Evolutionary conservation across 352 stramenopile genomes (phyloP).

Genomic region (Sclerospora graminicola): DNA sequence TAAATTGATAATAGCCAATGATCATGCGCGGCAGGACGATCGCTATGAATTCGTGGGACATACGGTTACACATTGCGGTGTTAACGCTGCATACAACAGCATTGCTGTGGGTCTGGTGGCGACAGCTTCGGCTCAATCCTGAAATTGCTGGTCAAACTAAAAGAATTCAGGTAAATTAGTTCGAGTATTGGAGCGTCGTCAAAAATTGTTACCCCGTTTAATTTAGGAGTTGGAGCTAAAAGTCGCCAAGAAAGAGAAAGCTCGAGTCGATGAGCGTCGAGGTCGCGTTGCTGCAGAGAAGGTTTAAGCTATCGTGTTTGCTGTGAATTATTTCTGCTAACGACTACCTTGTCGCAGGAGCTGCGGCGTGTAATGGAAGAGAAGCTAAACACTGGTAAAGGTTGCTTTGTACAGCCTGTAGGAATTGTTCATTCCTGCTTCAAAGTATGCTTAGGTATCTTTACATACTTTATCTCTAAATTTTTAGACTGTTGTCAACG

Average conservation of each 20-base stretch:
- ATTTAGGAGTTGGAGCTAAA: conserved; percentile 26
- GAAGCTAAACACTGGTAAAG: conserved; percentile 67
- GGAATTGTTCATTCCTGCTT: conserved; percentile 73
- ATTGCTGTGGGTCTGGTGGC: conserved; percentile 22
- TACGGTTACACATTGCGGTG: conserved; percentile 18
- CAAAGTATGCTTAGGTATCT: conserved; percentile 39
- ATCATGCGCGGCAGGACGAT: conserved; percentile 1
- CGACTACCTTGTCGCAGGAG: conserved; percentile 27
- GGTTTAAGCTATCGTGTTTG: conserved; percentile 5
- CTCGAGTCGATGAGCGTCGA: conserved; percentile 46
- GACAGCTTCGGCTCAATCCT: background rate
- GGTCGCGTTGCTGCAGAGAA: conserved; percentile 63
- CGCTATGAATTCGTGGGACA: conserved; percentile 10
- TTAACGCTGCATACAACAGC: conserved; percentile 21
- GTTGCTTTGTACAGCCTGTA: conserved; percentile 73
- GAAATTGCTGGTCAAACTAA: background rate
- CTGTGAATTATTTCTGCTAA: background rate
- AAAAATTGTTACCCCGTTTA: conserved; percentile 1
- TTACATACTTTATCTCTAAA: background rate
- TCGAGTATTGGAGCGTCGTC: background rate
- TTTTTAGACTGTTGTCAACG: background rate
- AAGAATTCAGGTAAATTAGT: conserved; percentile 9
- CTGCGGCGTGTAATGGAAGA: conserved; percentile 59
- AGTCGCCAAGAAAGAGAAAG: conserved; percentile 36
- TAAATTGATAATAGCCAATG: conserved; percentile 12